phyloP scores from a whole-genome alignment of 257 asterid species.

The Leptodermis oblonga region DNA sequence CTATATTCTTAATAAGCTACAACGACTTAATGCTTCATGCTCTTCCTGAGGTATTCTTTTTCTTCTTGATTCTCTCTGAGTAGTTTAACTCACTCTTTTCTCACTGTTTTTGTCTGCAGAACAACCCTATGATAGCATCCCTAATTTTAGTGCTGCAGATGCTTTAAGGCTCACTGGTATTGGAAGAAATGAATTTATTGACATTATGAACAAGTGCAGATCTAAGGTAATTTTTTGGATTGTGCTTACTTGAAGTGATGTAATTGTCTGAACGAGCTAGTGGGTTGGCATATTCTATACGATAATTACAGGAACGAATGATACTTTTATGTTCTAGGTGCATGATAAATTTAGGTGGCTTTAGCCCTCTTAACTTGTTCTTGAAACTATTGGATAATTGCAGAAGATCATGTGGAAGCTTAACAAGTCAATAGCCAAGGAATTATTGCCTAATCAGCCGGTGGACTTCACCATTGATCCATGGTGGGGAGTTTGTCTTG shows the following conservation, averaged over 20 bases:
- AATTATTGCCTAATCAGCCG: conserved; percentile 85
- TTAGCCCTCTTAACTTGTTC: conserved; percentile 18
- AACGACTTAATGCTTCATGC: background rate
- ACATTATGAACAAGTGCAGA: conserved; percentile 99
- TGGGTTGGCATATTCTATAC: background rate
- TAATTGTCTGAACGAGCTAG: background rate
- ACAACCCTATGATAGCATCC: conserved; percentile 99
- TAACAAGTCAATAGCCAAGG: conserved; percentile 96
- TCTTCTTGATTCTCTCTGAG: background rate
- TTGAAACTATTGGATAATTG: conserved; percentile 43
- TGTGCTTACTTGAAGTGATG: conserved; percentile 14
- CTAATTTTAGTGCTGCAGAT: conserved; percentile 99
- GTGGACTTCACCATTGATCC: conserved; percentile 90
- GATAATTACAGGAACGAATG: background rate
- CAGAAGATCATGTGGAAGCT: conserved; percentile 99
- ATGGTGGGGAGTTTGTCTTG: conserved; percentile 99
- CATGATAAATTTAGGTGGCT: background rate
- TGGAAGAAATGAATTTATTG: conserved; percentile 98
- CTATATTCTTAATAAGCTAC: conserved; percentile 3
- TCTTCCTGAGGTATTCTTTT: background rate
- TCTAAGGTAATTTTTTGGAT: conserved; percentile 71
- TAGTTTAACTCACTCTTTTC: background rate
- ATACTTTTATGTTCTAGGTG: too few relatives aligned
- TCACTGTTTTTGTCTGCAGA: conserved; percentile 51
- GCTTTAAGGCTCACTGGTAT: conserved; percentile 91